Conservation (phyloP, 2,329 filamentous ascomycete species). For the Colletotrichum falcatum region DNA sequence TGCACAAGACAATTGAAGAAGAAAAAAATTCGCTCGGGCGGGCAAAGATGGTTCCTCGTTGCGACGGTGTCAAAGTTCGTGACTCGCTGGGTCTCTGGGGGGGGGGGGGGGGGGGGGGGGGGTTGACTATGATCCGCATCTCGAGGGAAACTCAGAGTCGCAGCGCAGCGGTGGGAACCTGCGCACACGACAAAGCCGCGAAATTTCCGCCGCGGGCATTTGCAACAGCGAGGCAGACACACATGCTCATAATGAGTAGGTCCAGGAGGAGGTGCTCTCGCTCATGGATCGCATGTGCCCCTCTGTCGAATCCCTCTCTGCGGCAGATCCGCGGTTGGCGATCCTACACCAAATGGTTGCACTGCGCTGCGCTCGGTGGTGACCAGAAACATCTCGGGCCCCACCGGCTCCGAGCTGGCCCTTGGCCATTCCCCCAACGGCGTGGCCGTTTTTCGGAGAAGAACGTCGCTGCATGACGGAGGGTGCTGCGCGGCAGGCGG, state of each 20-base stretch:
- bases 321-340: not conserved
- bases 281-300: not conserved
- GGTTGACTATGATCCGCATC: slow-evolving; percentile 4
- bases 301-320: not conserved
- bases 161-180: not conserved
- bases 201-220: slow-evolving; percentile 11
- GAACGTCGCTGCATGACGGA: not conserved
- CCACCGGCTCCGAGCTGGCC: not conserved
- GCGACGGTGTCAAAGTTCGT: not conserved
- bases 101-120: too few species aligned
- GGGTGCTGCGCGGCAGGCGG: not conserved
- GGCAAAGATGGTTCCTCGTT: not conserved
- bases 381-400: not conserved
- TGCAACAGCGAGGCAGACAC: slow-evolving; percentile 2
- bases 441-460: too few species aligned
- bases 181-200: not conserved
- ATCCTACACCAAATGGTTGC: not conserved
- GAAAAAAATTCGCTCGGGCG: not conserved
- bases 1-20: slow-evolving; percentile 1
- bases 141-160: not conserved
- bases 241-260: not conserved
- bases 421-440: too few species aligned
- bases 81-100: not conserved
- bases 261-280: slow-evolving; percentile 1
- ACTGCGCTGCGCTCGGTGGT: not conserved